Conservation (phyloP, 345 rosid genomes). For the Combretum micranthum region DNA sequence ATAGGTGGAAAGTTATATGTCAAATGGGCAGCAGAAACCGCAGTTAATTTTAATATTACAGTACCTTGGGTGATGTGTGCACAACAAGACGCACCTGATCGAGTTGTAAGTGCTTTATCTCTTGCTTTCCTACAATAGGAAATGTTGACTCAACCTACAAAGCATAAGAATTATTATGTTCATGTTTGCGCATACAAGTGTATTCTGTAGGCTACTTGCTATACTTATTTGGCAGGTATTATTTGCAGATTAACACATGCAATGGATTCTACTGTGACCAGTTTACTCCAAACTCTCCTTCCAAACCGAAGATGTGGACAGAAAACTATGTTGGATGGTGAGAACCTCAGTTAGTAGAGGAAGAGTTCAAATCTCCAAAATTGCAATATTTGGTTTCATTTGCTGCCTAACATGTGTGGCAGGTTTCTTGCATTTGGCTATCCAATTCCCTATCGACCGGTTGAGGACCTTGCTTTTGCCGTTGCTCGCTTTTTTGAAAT, state of each 20-base stretch:
- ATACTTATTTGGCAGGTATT: background rate
- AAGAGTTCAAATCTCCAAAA: background rate
- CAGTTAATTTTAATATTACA: conserved; percentile 46
- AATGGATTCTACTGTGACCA: conserved; percentile 60
- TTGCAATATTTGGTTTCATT: background rate
- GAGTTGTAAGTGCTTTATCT: conserved; percentile 26
- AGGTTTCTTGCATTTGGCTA: conserved; percentile 62
- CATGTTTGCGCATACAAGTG: background rate
- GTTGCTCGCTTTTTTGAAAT: conserved; percentile 54
- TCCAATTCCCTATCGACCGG: conserved; percentile 55
- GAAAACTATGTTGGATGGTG: conserved; percentile 68
- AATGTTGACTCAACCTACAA: too few relatives aligned
- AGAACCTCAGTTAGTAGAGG: background rate
- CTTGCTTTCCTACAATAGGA: background rate
- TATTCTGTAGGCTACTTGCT: background rate
- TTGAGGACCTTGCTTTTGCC: conserved; percentile 63
- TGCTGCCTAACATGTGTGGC: conserved; percentile 1
- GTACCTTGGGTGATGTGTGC: conserved; percentile 70
- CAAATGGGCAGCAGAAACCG: conserved; percentile 64
- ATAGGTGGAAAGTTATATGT: conserved; percentile 38
- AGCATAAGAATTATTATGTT: background rate
- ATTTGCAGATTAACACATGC: conserved; percentile 58
- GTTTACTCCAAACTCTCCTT: conserved; percentile 47
- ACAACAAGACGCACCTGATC: conserved; percentile 59
- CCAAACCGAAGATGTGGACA: conserved; percentile 63